Evolutionary conservation across 768 basidiomycete genomes (phyloP).

Genomic region (Clitopilus hobsonii): DNA sequence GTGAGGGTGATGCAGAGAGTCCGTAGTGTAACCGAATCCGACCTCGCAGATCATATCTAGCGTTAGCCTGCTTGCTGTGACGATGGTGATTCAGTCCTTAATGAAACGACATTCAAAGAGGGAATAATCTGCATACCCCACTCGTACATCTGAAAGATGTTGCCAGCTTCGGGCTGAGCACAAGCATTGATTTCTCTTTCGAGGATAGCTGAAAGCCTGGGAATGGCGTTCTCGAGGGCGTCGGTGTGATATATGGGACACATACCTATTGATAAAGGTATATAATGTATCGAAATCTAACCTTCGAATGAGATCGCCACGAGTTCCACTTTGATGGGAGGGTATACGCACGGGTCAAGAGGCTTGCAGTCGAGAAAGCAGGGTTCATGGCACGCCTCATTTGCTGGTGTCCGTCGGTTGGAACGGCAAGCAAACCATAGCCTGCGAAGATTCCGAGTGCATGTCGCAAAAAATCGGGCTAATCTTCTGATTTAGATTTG

Average conservation of each 20-base stretch:
- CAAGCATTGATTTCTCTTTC: constrained; percentile 22
- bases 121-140: constrained; percentile 33
- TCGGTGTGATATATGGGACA: background rate
- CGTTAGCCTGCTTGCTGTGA: constrained; percentile 44
- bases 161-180: constrained; percentile 17
- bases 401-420: constrained; percentile 42
- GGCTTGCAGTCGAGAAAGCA: constrained; percentile 42
- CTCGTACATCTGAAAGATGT: constrained; percentile 34
- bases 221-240: background rate
- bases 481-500: background rate
- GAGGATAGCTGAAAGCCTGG: constrained; percentile 32
- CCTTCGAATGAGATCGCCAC: background rate
- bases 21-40: constrained; percentile 42
- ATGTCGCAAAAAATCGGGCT: constrained; percentile 42
- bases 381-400: constrained; percentile 50
- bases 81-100: background rate
- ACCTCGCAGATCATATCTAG: constrained; percentile 50
- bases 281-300: constrained; percentile 44
- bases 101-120: background rate
- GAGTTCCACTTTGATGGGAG: too few relatives aligned
- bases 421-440: constrained; percentile 42
- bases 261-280: constrained; percentile 38
- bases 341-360: constrained; percentile 31
- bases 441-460: constrained; percentile 38
- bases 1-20: constrained; percentile 39